A percentile compares a stretch with the other conserved stretches of the same genome.
These are phyloP conservation scores for Lodderomyces elongisporus DNA, from an alignment of 1,139 yeast species.

Conservation along the genomic window DNA sequence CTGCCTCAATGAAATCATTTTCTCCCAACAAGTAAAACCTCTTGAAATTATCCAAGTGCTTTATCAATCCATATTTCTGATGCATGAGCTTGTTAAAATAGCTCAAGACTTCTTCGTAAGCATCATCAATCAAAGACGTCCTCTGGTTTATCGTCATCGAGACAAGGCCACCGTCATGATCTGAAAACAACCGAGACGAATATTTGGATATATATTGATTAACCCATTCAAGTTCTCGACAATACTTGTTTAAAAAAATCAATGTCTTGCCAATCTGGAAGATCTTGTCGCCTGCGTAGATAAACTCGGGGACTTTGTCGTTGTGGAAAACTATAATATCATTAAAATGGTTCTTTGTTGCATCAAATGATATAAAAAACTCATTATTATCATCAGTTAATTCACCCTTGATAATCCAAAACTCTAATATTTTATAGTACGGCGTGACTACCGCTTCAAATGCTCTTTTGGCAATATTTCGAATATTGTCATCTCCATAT, in stretches of 20 bases:
- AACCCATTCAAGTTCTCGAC: constrained; percentile 44
- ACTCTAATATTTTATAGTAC: constrained; percentile 54
- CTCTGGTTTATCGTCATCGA: constrained; percentile 27
- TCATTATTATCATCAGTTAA: constrained; percentile 54
- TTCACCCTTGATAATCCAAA: constrained; percentile 72
- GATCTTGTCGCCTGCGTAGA: constrained; percentile 44
- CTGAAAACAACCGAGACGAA: constrained; percentile 23
- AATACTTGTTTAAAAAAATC: constrained; percentile 60
- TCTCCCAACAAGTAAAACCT: constrained; percentile 65
- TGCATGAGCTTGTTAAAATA: constrained; percentile 50
- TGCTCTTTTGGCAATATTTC: constrained; percentile 38
- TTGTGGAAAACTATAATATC: constrained; percentile 32
- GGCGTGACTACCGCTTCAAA: constrained; percentile 51
- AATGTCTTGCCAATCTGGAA: constrained; percentile 76
- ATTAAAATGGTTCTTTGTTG: constrained; percentile 26
- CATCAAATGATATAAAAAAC: constrained; percentile 55
- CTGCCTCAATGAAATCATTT: constrained; percentile 70
- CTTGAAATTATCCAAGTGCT: constrained; percentile 60
- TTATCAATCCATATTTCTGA: constrained; percentile 39
- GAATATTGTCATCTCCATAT: constrained; percentile 60
- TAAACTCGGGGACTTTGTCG: constrained; percentile 55
- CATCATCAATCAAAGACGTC: constrained; percentile 37
- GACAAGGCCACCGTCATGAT: constrained; percentile 25
- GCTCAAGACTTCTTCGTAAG: constrained; percentile 54
- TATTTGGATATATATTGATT: constrained; percentile 36